phyloP scores from a whole-genome alignment of 257 asterid genomes.

The Salvia miltiorrhiza region DNA sequence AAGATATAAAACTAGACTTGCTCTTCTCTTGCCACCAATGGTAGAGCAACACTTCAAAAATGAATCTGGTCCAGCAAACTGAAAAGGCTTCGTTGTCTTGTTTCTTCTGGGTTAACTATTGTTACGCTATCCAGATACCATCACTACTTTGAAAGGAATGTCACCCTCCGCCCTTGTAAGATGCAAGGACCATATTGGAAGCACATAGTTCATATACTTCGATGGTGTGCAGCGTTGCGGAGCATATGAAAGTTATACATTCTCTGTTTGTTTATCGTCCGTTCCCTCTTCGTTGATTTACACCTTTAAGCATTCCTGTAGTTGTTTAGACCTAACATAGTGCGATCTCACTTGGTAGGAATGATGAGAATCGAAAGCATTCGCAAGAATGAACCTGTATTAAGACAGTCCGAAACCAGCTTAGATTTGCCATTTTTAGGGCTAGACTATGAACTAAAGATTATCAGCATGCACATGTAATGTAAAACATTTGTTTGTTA shows the following conservation, averaged over 20 bases:
- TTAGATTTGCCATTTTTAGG: slow-evolving; percentile 11
- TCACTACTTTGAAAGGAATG: not conserved
- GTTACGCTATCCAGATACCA: not conserved
- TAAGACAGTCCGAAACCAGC: not conserved
- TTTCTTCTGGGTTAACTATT: not conserved
- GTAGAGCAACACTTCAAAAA: slow-evolving; percentile 67
- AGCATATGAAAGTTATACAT: not conserved
- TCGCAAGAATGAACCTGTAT: not conserved
- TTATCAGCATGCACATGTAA: not conserved
- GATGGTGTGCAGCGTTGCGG: slow-evolving; percentile 9
- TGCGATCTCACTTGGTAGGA: not conserved
- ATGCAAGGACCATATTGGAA: slow-evolving; percentile 10
- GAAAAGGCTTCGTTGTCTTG: slow-evolving; percentile 18
- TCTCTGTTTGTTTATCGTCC: not conserved
- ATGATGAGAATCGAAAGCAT: slow-evolving; percentile 5
- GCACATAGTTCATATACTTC: slow-evolving; percentile 10
- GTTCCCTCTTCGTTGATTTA: not conserved
- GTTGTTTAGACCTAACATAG: not conserved
- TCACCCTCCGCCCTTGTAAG: slow-evolving; percentile 1
- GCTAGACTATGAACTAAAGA: not conserved
- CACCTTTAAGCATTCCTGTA: not conserved
- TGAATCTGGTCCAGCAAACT: slow-evolving; percentile 49
- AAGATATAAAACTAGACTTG: slow-evolving; percentile 77
- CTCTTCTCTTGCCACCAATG: slow-evolving; percentile 79
- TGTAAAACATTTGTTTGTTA: not conserved